phyloP scores from a whole-genome alignment of 1,284 basidiomycete genomes.

The Rhodotorula sp. region DNA sequence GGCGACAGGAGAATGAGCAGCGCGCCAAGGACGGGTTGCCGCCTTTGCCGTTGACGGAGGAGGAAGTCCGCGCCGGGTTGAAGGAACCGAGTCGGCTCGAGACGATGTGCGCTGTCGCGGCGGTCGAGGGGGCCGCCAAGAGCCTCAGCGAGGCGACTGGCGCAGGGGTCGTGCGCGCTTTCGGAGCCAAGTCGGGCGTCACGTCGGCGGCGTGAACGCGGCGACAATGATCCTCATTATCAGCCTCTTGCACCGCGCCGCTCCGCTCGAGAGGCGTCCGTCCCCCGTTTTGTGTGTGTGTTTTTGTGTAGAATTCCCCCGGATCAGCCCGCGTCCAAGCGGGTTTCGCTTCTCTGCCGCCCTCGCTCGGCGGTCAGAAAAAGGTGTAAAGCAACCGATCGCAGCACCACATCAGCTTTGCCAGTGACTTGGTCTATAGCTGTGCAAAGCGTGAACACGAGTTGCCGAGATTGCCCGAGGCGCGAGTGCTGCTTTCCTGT shows the following conservation, averaged over 20 bases:
- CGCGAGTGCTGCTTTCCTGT: no score
- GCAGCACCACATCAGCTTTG: no score
- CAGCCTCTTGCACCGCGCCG: no score
- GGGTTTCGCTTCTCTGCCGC: neutral
- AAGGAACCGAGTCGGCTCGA: slow-evolving; percentile 87
- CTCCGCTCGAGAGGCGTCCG: no score
- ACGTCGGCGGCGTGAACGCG: neutral
- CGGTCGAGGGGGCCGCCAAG: slow-evolving; percentile 50
- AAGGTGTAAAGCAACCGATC: no score
- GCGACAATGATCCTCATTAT: neutral
- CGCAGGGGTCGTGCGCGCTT: slow-evolving; percentile 26
- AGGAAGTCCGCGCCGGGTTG: slow-evolving; percentile 70
- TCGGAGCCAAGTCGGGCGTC: slow-evolving; percentile 32
- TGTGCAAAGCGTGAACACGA: no score
- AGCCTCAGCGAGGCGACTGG: slow-evolving; percentile 50
- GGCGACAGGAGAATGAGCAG: slow-evolving; percentile 84
- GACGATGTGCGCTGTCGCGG: slow-evolving; percentile 61
- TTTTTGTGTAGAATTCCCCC: neutral
- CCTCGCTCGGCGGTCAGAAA: no score
- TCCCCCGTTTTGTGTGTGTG: neutral
- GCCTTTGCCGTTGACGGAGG: slow-evolving; percentile 70
- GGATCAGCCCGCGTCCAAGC: no score
- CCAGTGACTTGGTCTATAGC: no score
- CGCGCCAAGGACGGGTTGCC: slow-evolving; percentile 80
- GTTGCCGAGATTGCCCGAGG: no score